A percentile compares a stretch with the other conserved stretches of the same genome.
Evolutionary conservation across 2,329 filamentous ascomycete species (phyloP).

Genomic region (Colletotrichum sp.): DNA sequence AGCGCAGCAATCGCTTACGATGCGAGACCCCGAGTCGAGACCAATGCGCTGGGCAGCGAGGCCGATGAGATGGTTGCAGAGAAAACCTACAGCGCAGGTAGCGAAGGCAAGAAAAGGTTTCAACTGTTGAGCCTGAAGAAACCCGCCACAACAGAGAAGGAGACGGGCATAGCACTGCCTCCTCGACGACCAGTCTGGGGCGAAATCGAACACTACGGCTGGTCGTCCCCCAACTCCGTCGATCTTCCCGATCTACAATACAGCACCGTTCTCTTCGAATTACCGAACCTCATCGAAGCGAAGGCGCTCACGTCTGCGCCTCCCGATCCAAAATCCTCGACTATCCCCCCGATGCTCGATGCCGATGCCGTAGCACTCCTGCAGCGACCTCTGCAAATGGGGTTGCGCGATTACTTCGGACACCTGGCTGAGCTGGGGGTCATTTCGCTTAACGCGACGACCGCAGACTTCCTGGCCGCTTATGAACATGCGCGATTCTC

Average conservation of each 20-base stretch:
- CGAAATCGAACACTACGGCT: conserved; percentile 83
- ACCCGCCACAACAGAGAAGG: conserved; percentile 39
- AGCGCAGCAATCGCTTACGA: conserved; percentile 85
- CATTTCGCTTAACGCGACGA: conserved; percentile 47
- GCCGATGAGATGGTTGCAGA: conserved; percentile 5
- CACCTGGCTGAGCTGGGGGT: conserved; percentile 73
- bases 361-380: conserved; percentile 72
- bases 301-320: conserved; percentile 88
- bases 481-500: conserved; percentile 92
- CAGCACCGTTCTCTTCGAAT: conserved; percentile 76
- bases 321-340: conserved; percentile 44
- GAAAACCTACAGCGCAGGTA: conserved; percentile 19
- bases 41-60: conserved; percentile 21
- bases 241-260: conserved; percentile 86
- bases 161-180: conserved; percentile 52
- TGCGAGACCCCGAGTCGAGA: conserved; percentile 67
- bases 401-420: conserved; percentile 77
- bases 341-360: conserved; percentile 57
- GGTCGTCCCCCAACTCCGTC: conserved; percentile 78
- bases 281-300: conserved; percentile 90
- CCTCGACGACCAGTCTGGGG: conserved; percentile 71
- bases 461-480: conserved; percentile 68
- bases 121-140: conserved; percentile 33
- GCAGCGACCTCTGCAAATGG: conserved; percentile 72
- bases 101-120: conserved; percentile 22